Base-by-base conservation (phyloP, 176 grass and related monocot species). In the Poa pratensis region DNA sequence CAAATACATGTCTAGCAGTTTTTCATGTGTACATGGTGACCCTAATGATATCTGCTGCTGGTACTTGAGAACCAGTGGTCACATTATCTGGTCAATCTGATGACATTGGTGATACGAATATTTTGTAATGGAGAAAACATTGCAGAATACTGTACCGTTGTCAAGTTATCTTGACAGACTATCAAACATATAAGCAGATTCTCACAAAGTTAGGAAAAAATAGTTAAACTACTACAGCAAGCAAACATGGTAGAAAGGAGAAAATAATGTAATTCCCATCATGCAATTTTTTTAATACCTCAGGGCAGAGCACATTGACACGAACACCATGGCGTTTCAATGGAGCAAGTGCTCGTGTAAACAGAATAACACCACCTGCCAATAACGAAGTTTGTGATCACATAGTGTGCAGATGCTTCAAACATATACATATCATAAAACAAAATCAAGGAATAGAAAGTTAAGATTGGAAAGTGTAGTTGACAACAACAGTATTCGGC, bases 301-400 rank as follows among this genome's bases (percentile, higher is more conserved):
- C 96, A 27, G 96, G 96, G 62, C 93, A 98, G 9, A 98, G 84
- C 69, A 92, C 96, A 69, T 98, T 98, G 64, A 98, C 93, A 87
- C 96, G 96, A 73, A 98, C 84, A 63, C 93, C 93, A 32, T 75
- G 69, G 48, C 64, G 91, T 84, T 94, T 98, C 82, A 98, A 52
- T 77, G 91, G 86, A 87, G 86, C 84, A 73, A 98, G 96, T 85
- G 96, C 60, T 90, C 96, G 89, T 45, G 96, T 95, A 89, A 98
- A 98, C 82, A 98, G 82, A 85, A 98, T 86, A 73, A 98, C 91
- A 72, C 93, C 96, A 85, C 88, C 96, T 98, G 89, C 59, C 83
- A 80, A 84, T 80, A 83, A 90, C 32, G 18, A 84, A 71, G 14
- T 79, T 69, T 82, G 24, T 35, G 23, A 53, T 69, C 35, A 87